These are phyloP conservation scores for Cutaneotrichosporon arboriforme DNA, from an alignment of 1,284 basidiomycete genomes.

Conservation along the genomic window DNA sequence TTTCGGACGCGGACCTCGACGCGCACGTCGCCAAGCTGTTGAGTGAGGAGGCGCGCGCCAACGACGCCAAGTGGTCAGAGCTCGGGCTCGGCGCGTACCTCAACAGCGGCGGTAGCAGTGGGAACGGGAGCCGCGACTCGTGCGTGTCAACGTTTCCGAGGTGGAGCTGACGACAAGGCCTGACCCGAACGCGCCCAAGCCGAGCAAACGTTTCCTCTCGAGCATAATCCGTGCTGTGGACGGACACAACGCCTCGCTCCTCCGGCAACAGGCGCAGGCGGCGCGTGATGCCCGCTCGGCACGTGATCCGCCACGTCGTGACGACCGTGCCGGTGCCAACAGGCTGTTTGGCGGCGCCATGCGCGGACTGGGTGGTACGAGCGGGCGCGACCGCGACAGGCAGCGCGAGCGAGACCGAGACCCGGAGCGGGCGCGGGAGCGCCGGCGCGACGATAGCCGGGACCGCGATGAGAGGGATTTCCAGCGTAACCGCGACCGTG, in stretches of 20 bases:
- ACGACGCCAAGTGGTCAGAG: conserved; percentile 57
- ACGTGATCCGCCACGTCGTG: neutral
- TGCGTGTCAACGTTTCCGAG: conserved; percentile 52
- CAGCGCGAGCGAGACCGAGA: no score
- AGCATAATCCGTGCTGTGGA: conserved; percentile 84
- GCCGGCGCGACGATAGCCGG: neutral
- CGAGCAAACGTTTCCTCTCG: conserved; percentile 87
- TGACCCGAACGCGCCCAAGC: conserved; percentile 55
- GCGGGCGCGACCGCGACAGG: neutral
- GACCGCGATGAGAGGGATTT: conserved; percentile 40
- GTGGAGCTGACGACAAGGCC: conserved; percentile 28
- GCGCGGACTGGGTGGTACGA: conserved; percentile 10
- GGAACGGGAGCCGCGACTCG: conserved; percentile 54
- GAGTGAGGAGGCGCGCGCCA: conserved; percentile 81
- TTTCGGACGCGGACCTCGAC: conserved; percentile 79
- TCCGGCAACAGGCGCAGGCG: conserved; percentile 67
- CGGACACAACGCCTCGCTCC: conserved; percentile 79
- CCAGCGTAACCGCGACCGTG: neutral
- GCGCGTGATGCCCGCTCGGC: conserved; percentile 61
- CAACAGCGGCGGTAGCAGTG: conserved; percentile 17
- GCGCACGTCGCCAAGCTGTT: conserved; percentile 80
- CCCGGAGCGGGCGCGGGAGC: neutral
- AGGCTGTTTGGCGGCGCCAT: conserved; percentile 41
- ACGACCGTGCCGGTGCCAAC: conserved; percentile 8
- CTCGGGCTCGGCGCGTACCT: conserved; percentile 43